A percentile compares a stretch with the other conserved stretches of the same genome.
phyloP scores from a whole-genome alignment of 2,329 filamentous ascomycete genomes.

The Penicillium sp. region DNA sequence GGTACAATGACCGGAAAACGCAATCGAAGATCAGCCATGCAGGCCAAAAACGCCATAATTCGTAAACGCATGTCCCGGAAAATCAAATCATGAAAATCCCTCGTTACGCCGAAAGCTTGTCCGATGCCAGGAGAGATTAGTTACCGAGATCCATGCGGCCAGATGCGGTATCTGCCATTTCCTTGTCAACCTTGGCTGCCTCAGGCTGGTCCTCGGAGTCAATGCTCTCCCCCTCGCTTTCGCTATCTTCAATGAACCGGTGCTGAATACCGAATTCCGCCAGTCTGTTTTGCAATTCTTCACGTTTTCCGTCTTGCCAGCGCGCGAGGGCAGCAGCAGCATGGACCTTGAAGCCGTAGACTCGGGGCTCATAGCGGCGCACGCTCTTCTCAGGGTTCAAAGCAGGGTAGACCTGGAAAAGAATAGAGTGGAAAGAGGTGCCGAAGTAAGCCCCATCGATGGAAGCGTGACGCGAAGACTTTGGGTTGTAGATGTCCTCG shows the following conservation, averaged over 20 bases:
- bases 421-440: constrained; percentile 96
- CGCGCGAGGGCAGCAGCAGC: constrained; percentile 77
- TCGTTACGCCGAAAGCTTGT: constrained; percentile 27
- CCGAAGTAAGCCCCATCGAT: constrained; percentile 99
- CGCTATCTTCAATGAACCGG: constrained; percentile 66
- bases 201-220: constrained; percentile 41
- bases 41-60: constrained; percentile 26
- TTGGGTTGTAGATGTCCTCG: constrained; percentile 98
- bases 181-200: constrained; percentile 20
- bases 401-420: constrained; percentile 95
- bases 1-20: constrained; percentile 17
- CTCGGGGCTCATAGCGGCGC: constrained; percentile 78
- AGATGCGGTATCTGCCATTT: constrained; percentile 28
- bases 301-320: constrained; percentile 79
- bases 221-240: constrained; percentile 53
- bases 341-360: constrained; percentile 95
- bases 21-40: constrained; percentile 13
- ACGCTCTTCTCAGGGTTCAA: constrained; percentile 80
- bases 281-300: constrained; percentile 75
- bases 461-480: constrained; percentile 87
- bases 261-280: constrained; percentile 64
- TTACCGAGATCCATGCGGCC: constrained; percentile 36
- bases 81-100: constrained; percentile 19
- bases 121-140: constrained; percentile 15
- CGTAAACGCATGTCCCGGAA: constrained; percentile 21